Base-by-base conservation (phyloP, 106 monocot species). In the Dendrobium chrysotoxum region DNA sequence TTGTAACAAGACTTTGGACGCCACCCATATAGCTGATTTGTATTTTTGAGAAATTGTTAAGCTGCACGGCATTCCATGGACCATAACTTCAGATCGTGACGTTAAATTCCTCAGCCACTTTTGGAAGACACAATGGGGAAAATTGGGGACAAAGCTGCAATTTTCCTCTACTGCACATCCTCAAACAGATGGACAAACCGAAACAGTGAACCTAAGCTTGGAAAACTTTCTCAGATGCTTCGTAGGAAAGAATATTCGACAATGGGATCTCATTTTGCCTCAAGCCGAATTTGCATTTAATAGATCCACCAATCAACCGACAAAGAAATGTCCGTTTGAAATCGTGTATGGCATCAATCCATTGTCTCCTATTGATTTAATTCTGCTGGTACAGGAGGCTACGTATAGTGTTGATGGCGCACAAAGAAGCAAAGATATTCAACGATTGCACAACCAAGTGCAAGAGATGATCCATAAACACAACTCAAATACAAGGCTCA, bases 31-130 rank as follows among this genome's bases (percentile, higher is more conserved):
- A 28, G 45, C 46, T 30, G 25, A 40, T 30, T 17, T 82, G 21
- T 82, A 61, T 44, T 82, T 82, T 23, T 0, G 26, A 0, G 77
- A 82, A 5, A 40, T 82, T 15, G 4, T 66, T 42, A 45, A 28
- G 2, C 28, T 77, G 3, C 77, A 66, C 66, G 77, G 44, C 0
- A 4, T 76, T 7, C 77, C 76, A 0, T 28, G 9, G 9, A 47
- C 81, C 7, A 81, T 81, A 17, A 28, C 39, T 11, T 81, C 81
- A 2, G 77, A 67, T 65, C 28, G 77, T 0, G 82, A 77, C 55
- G 5, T 64, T 9, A 77, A 54, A 20, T 82, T 77, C 23, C 12
- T 82, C 8, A n/a, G 64, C 23, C 40, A 82, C 47, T 82, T 82
- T 82, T 82, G 77, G 65, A 16, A 15, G 7, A 76, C 25, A 0